Evolutionary conservation across 805 yeast species (phyloP).

Genomic region (Candida glaebosa): DNA sequence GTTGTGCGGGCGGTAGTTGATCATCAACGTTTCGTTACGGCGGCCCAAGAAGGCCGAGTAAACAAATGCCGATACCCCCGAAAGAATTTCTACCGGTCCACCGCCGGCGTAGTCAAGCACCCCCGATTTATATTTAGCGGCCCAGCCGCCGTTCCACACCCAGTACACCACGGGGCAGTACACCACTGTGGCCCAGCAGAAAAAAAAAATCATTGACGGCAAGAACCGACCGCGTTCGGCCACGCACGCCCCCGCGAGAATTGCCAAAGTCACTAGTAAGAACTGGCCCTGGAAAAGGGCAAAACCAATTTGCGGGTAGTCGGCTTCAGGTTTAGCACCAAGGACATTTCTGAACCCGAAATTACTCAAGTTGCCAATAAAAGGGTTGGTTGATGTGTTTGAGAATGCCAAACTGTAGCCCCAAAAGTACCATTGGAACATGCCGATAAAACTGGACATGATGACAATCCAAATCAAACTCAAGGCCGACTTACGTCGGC

Average conservation of each 20-base stretch:
- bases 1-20: slow-evolving; percentile 92
- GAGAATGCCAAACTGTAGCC: slow-evolving; percentile 94
- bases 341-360: slow-evolving; percentile 79
- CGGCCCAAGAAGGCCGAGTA: slow-evolving; percentile 78
- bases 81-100: slow-evolving; percentile 91
- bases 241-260: slow-evolving; percentile 79
- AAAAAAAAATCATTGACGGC: slow-evolving; percentile 78
- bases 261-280: slow-evolving; percentile 86
- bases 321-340: slow-evolving; percentile 39
- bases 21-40: slow-evolving; percentile 69
- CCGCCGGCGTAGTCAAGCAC: slow-evolving; percentile 97
- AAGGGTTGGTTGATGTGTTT: slow-evolving; percentile 71
- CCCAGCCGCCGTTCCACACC: slow-evolving; percentile 98
- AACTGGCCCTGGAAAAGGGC: slow-evolving; percentile 90
- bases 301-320: slow-evolving; percentile 79
- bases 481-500: slow-evolving; percentile 85
- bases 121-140: slow-evolving; percentile 69
- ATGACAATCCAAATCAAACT: slow-evolving; percentile 81
- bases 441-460: slow-evolving; percentile 68
- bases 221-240: slow-evolving; percentile 91
- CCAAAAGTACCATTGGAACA: slow-evolving; percentile 97
- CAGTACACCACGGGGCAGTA: slow-evolving; percentile 95
- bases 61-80: slow-evolving; percentile 89
- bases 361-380: slow-evolving; percentile 80
- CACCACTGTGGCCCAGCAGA: slow-evolving; percentile 86